Percentiles rank a stretch among this genome's conserved stretches.
Conservation (phyloP, 1,284 basidiomycete genomes). For the Kwoniella shivajii region DNA sequence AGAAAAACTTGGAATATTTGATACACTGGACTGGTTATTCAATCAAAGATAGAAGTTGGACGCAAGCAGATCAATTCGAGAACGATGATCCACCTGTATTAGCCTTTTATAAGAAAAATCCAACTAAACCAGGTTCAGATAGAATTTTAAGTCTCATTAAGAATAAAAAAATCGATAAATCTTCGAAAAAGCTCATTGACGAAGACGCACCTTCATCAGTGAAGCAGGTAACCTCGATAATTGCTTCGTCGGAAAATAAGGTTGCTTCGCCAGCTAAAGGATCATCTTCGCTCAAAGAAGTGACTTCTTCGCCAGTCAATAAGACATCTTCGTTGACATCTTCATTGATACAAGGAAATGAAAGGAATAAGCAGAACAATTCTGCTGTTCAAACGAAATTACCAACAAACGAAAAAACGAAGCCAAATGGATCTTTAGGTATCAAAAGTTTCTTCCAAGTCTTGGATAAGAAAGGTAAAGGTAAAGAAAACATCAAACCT, state of each 20-base stretch:
- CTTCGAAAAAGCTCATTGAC: not conserved
- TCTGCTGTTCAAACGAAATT: not conserved
- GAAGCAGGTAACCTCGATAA: not conserved
- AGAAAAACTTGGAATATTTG: slow-evolving; percentile 35
- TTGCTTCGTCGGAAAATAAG: not conserved
- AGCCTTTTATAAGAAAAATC: slow-evolving; percentile 35
- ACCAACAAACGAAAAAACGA: not conserved
- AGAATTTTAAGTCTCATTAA: not conserved
- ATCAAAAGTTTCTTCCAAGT: slow-evolving; percentile 16
- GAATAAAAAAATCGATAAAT: not conserved
- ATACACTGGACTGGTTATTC: slow-evolving; percentile 47
- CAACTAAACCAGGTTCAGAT: slow-evolving; percentile 26
- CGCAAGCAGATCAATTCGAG: slow-evolving; percentile 38
- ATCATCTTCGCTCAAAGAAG: not conserved
- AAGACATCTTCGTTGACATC: not conserved
- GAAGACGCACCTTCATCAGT: not conserved
- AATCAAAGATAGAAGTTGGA: slow-evolving; percentile 40
- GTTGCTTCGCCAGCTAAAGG: not conserved
- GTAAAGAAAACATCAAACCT: slow-evolving; percentile 3
- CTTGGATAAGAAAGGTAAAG: slow-evolving; percentile 11
- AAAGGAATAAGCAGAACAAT: not conserved
- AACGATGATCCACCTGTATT: slow-evolving; percentile 51
- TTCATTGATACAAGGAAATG: not conserved
- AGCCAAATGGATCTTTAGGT: slow-evolving; percentile 7
- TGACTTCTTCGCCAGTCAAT: not conserved